These are phyloP conservation scores for Spergularia marina DNA, from an alignment of 148 eudicot genomes.

Conservation along the genomic window DNA sequence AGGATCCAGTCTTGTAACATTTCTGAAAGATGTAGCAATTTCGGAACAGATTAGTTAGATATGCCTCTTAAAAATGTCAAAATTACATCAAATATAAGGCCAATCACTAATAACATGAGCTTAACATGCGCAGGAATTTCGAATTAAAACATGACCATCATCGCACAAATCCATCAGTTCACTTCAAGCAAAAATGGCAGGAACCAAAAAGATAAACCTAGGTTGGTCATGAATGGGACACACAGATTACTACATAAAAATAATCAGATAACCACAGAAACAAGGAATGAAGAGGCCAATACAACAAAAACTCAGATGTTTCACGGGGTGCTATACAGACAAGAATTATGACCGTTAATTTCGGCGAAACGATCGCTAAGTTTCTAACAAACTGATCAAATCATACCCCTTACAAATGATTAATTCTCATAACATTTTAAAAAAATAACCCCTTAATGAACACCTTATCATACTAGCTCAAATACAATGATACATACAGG, in stretches of 20 bases:
- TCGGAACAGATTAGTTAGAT: background rate
- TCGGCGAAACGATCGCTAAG: background rate
- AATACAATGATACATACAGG: background rate
- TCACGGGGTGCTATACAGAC: conserved; percentile 31
- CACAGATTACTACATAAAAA: conserved; percentile 10
- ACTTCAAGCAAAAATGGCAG: conserved; percentile 15
- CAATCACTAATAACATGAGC: background rate
- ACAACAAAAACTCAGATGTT: background rate
- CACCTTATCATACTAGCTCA: background rate
- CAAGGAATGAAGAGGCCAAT: background rate
- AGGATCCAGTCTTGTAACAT: conserved; percentile 44
- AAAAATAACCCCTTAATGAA: conserved; percentile 3
- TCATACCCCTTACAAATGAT: conserved; percentile 8
- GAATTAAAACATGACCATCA: background rate
- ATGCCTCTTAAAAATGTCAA: conserved; percentile 4
- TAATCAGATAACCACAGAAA: conserved; percentile 13
- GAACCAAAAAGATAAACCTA: conserved; percentile 28
- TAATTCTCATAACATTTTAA: conserved; percentile 9
- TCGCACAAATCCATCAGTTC: conserved; percentile 1
- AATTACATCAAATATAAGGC: background rate
- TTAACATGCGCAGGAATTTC: background rate
- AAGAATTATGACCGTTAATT: conserved; percentile 40
- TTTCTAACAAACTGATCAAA: background rate
- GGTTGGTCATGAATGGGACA: conserved; percentile 23
- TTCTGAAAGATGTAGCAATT: conserved; percentile 40